Evolutionary conservation across 169 alveolate species (phyloP).

Genomic region (Besnoitia besnoiti): DNA sequence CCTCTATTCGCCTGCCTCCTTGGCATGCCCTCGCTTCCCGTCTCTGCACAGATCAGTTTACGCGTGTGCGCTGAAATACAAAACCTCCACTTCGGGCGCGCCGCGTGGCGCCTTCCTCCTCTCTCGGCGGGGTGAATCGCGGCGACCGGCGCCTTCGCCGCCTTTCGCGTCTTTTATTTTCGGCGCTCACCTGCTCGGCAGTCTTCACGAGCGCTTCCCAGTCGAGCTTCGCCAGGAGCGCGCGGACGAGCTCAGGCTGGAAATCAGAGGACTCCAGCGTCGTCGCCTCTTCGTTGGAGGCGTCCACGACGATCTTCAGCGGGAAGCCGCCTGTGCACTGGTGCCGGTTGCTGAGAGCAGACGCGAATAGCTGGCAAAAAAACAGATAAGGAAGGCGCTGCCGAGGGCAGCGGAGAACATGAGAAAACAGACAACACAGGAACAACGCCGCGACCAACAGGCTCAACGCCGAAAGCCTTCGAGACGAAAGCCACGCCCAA

Average conservation of each 20-base stretch:
- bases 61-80: too few relatives aligned
- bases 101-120: not conserved
- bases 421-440: too few relatives aligned
- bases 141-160: not conserved
- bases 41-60: too few relatives aligned
- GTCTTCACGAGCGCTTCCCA: slow-evolving; percentile 72
- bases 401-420: not conserved
- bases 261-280: slow-evolving; percentile 61
- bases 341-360: slow-evolving; percentile 54
- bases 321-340: slow-evolving; percentile 65
- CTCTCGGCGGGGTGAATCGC: not conserved
- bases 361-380: not conserved
- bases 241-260: slow-evolving; percentile 59
- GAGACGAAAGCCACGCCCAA: too few relatives aligned
- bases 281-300: slow-evolving; percentile 5
- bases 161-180: not conserved
- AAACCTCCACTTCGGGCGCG: too few relatives aligned
- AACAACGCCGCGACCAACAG: too few relatives aligned
- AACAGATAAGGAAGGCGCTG: not conserved
- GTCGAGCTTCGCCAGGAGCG: slow-evolving; percentile 68
- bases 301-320: slow-evolving; percentile 13
- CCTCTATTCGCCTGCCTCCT: too few relatives aligned
- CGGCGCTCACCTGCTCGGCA: slow-evolving; percentile 55
- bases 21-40: too few relatives aligned
- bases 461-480: too few relatives aligned